phyloP scores from a whole-genome alignment of 1,284 basidiomycete genomes.

The Moesziomyces parantarcticus region DNA sequence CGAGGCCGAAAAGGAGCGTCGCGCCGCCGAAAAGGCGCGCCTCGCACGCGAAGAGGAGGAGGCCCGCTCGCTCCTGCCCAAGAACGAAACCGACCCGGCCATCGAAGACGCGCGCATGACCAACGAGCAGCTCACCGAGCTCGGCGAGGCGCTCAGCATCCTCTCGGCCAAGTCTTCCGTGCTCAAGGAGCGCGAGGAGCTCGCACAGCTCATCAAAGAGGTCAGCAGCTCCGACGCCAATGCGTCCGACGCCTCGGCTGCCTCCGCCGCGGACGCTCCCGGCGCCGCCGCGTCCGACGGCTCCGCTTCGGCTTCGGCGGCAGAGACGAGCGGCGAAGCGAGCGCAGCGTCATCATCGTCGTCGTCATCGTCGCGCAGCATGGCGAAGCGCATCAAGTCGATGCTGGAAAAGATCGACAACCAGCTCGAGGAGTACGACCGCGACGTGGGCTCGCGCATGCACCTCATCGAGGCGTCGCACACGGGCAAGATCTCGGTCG shows the following conservation, averaged over 20 bases:
- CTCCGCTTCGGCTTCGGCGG: constrained; percentile 7
- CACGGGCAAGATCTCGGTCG: constrained; percentile 89
- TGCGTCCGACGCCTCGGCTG: constrained; percentile 4
- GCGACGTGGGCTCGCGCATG: constrained; percentile 80
- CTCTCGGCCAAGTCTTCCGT: constrained; percentile 96
- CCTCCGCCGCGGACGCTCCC: not conserved
- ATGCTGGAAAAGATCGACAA: constrained; percentile 97
- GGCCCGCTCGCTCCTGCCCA: constrained; percentile 55
- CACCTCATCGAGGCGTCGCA: constrained; percentile 93
- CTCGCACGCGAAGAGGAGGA: constrained; percentile 58
- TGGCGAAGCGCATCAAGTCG: constrained; percentile 91
- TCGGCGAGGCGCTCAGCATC: constrained; percentile 89
- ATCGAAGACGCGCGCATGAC: constrained; percentile 86
- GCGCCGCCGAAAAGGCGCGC: constrained; percentile 70
- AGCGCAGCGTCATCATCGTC: constrained; percentile 6
- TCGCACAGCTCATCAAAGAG: constrained; percentile 89
- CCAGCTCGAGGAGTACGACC: constrained; percentile 91
- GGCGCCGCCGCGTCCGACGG: not conserved
- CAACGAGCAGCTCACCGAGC: constrained; percentile 91
- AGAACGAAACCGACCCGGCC: constrained; percentile 41
- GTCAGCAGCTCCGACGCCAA: constrained; percentile 25
- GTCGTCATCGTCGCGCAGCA: constrained; percentile 72
- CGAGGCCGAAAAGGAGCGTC: constrained; percentile 82
- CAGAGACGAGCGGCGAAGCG: constrained; percentile 13
- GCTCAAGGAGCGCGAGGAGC: constrained; percentile 92